Conservation (phyloP, 1,284 basidiomycete genomes). For the Fomes fomentarius region DNA sequence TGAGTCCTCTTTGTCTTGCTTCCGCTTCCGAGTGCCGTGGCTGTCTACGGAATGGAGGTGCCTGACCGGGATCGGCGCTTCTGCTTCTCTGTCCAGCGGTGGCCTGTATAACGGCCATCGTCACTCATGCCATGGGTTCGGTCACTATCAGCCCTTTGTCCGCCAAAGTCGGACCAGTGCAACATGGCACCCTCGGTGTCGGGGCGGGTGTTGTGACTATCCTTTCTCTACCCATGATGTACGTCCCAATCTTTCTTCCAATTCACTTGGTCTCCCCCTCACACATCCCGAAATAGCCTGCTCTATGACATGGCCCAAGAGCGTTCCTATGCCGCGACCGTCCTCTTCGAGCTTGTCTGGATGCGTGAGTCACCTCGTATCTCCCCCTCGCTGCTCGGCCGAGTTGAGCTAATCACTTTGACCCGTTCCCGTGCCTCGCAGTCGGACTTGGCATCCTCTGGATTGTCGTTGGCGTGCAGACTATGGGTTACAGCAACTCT, state of each 20-base stretch:
- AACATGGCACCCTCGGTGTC: conserved; percentile 3
- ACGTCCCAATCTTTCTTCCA: neutral
- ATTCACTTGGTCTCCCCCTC: neutral
- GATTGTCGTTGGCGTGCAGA: conserved; percentile 8
- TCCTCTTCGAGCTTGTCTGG: conserved; percentile 10
- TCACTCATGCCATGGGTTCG: conserved; percentile 11
- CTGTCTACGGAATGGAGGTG: no score
- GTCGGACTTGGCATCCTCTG: conserved; percentile 3
- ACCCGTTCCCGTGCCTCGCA: no score
- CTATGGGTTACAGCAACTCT: conserved; percentile 1
- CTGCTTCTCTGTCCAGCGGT: no score
- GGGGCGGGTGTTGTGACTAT: conserved; percentile 7
- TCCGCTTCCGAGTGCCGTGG: no score
- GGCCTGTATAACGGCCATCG: conserved; percentile 11
- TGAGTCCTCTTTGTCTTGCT: neutral
- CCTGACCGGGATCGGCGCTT: neutral
- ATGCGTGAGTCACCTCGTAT: neutral
- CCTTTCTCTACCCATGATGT: conserved; percentile 9
- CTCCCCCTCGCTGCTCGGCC: neutral
- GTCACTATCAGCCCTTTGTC: conserved; percentile 3
- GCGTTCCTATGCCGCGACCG: conserved; percentile 8
- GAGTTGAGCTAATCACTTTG: no score
- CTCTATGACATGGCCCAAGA: conserved; percentile 13
- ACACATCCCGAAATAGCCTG: neutral
- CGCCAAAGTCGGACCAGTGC: neutral